Percentiles rank a stretch among this genome's conserved stretches.
Conservation (phyloP, 2,329 filamentous ascomycete genomes). For the Coleophoma eucalyptorum region DNA sequence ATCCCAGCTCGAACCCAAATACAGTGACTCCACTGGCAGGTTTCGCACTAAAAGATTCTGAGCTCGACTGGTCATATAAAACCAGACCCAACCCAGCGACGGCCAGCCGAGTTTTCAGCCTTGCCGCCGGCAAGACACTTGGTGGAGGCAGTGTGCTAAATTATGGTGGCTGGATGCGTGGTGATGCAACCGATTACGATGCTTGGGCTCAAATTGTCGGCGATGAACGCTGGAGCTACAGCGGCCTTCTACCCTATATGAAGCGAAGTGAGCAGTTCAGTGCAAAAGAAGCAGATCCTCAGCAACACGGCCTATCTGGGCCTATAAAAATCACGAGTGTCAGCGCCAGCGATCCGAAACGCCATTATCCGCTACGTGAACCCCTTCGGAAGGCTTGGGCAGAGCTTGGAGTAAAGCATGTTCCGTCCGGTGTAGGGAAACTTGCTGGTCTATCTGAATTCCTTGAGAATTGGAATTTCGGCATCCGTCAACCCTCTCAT, state of each 20-base stretch:
- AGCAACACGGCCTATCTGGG: slow-evolving; percentile 45
- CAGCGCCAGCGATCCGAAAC: slow-evolving; percentile 47
- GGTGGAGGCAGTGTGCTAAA: slow-evolving; percentile 41
- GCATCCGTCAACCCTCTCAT: slow-evolving; percentile 46
- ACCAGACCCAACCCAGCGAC: slow-evolving; percentile 36
- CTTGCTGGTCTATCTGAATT: too few relatives aligned
- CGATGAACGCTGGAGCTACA: slow-evolving; percentile 46
- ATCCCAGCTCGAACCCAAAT: slow-evolving; percentile 40
- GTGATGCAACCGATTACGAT: slow-evolving; percentile 40
- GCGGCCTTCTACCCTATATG: too few relatives aligned
- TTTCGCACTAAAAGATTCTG: slow-evolving; percentile 31
- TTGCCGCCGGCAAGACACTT: slow-evolving; percentile 32
- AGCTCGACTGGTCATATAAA: slow-evolving; percentile 26
- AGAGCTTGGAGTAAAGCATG: slow-evolving; percentile 20
- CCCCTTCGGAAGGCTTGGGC: slow-evolving; percentile 39
- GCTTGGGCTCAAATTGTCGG: slow-evolving; percentile 45
- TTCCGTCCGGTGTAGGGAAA: too few relatives aligned
- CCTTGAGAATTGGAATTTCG: slow-evolving; percentile 33
- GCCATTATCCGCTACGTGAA: slow-evolving; percentile 27
- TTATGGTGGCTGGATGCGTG: slow-evolving; percentile 29
- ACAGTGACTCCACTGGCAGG: slow-evolving; percentile 39
- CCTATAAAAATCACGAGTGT: slow-evolving; percentile 49
- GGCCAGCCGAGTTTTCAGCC: slow-evolving; percentile 28
- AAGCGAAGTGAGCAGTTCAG: slow-evolving; percentile 28
- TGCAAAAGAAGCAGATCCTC: too few relatives aligned